Base-by-base conservation (phyloP, 2,329 filamentous ascomycete genomes). In the Cladosporium sp. region DNA sequence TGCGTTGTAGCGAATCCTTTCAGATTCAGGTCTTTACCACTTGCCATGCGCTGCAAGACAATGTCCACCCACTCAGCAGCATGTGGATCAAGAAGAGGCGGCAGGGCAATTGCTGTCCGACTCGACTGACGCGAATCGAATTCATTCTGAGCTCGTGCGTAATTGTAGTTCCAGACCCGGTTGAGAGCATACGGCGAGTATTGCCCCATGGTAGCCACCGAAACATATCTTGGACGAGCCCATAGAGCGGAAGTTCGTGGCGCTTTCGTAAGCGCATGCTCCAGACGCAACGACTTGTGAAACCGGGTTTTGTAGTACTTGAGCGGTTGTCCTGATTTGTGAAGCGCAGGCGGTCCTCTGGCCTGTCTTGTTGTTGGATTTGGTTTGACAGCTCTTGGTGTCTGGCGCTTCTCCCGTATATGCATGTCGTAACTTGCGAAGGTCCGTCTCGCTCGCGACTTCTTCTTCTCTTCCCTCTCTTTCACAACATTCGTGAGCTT, bases 21-120 rank as follows among this genome's bases (percentile, higher is more conserved):
- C 13, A 64, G 11, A 28, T 65, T 64, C 21, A 63, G 43, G 18
- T 54, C 58, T 16, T 67, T 23, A n/a, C 34, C 34, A 13, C 51
- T 23, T 5, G 53, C 64, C 8, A 67, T 46, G 18, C 51, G 56
- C 25, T 63, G 43, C 25, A 68, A 58, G 32, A 70, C 62, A 21
- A 64, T 30, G 4, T 66, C 63, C 10, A 67, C 70, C 68, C 68
- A 70, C 14, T 66, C 54, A n/a, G 48, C 48, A 25, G 69, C 67
- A 11, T 43, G 60, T 18, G 63, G 51, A 56, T 69, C 63, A 26
- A 71, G 59, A 6, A 58, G 60, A 13, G 66, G 67, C n/a, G 51
- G 10, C 26, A 54, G n/a, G 16, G 10, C 18, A 11, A 6, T 21
- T 32, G 16, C 30, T 10, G 51, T 54, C 51, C 25, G 26, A 54